phyloP scores from a whole-genome alignment of 257 asterid genomes.

The Nicotiana otophora region DNA sequence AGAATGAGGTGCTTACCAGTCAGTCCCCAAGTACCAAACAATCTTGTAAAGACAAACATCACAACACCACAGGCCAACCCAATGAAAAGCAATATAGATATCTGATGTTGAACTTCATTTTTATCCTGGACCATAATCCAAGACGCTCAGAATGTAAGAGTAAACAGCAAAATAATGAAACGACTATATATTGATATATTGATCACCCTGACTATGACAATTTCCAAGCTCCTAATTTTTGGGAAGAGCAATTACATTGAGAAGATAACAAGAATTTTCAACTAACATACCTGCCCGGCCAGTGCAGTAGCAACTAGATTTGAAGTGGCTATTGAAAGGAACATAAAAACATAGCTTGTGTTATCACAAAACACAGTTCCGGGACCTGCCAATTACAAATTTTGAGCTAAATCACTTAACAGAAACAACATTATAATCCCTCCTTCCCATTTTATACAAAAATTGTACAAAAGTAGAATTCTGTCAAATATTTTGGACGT shows the following conservation, averaged over 20 bases:
- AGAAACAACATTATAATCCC: background rate
- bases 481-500: background rate
- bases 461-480: background rate
- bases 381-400: constrained; percentile 55
- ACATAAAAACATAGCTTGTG: constrained; percentile 83
- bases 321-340: constrained; percentile 93
- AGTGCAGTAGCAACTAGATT: constrained; percentile 92
- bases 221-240: background rate
- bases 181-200: background rate
- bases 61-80: constrained; percentile 70
- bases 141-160: background rate
- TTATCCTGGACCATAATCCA: constrained; percentile 55
- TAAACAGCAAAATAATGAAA: background rate
- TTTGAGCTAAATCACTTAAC: background rate
- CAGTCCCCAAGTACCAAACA: constrained; percentile 67
- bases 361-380: constrained; percentile 90
- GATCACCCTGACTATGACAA: background rate
- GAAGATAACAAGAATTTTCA: background rate
- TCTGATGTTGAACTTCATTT: constrained; percentile 84
- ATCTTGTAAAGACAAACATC: constrained; percentile 75
- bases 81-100: constrained; percentile 74
- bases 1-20: constrained; percentile 38
- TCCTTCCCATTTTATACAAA: background rate
- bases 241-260: background rate
- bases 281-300: constrained; percentile 58